Conservation (phyloP, 2,329 filamentous ascomycete species). For the Trichophyton simii region DNA sequence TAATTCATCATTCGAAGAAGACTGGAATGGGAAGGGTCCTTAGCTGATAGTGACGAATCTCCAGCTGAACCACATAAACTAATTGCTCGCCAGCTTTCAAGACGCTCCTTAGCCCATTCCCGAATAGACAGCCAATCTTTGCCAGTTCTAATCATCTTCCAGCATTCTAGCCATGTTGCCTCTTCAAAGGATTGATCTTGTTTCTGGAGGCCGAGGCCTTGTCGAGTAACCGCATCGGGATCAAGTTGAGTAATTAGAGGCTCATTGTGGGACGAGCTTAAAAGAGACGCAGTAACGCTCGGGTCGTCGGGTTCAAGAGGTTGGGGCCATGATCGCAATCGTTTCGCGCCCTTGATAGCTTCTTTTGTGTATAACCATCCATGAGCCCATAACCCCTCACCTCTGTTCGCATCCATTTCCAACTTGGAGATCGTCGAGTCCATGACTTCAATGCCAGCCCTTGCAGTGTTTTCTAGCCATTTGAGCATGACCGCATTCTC, state of each 20-base stretch:
- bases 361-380: conserved; percentile 89
- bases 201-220: conserved; percentile 61
- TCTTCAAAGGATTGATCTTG: conserved; percentile 82
- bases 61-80: conserved; percentile 54
- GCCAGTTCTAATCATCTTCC: conserved; percentile 82
- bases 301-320: conserved; percentile 51
- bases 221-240: conserved; percentile 74
- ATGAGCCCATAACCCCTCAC: conserved; percentile 63
- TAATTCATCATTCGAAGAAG: conserved; percentile 33
- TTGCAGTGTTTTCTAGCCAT: conserved; percentile 73
- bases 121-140: conserved; percentile 59
- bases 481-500: conserved; percentile 70
- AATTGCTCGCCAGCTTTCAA: conserved; percentile 79
- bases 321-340: conserved; percentile 54
- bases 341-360: conserved; percentile 81
- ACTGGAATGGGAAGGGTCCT: conserved; percentile 24
- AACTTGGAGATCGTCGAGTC: conserved; percentile 64
- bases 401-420: conserved; percentile 62
- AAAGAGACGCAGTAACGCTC: conserved; percentile 43
- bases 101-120: conserved; percentile 74
- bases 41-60: conserved; percentile 18
- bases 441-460: conserved; percentile 54
- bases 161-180: conserved; percentile 86
- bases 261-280: conserved; percentile 47
- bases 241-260: conserved; percentile 76